Evolutionary conservation across 2,329 filamentous ascomycete genomes (phyloP), one percentile per base, ranked within the genome.

Genomic region (Stemphylium vesicarium): DNA sequence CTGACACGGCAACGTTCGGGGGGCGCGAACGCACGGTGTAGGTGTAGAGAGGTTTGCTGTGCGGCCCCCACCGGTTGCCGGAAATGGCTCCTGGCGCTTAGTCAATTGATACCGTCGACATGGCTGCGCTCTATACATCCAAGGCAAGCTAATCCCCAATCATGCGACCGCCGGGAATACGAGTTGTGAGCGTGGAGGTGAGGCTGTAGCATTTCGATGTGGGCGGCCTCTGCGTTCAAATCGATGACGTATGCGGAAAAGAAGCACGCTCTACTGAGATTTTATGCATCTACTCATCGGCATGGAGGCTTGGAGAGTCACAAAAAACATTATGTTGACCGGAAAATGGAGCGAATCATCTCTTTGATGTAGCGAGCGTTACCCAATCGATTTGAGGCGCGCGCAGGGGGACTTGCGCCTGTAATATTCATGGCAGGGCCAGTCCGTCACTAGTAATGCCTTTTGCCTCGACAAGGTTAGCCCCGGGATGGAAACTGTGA

Each of bases 61-160:
- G 39, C 53, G 45, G 50, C 50, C 56, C 60, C 61, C 59, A 42
- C 48, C 12, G 38, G 46, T 57, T 62, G 6, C 51, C 53, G 50
- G 18, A 42, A 49, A 22, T 35, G 15, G 50, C 32, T 37, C 18
- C 50, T 49, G 50, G 46, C 49, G 26, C 40, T 41, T 32, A 31
- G 4, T 20, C 36, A 42, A 33, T 38, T 47, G 18, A n/a, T 39
- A 43, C 55, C 50, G 36, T 39, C 32, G 47, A 37, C 42, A 37
- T 47, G 38, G 45, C 43, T 60, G 36, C 56, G 48, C 38, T 24
- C 13, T 16, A 43, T 16, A 43, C 15, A 22, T 38, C 24, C 40
- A 15, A 8, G 11, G 18, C 8, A 33, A 31, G 16, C 26, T 12
- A 26, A 10, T 20, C 24, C 13, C 22, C n/a, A 32, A 39, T 33